Evolutionary conservation across 225 moss, liverwort and hornwort species (phyloP).

Genomic region (Pseudoscleropodium purum): DNA sequence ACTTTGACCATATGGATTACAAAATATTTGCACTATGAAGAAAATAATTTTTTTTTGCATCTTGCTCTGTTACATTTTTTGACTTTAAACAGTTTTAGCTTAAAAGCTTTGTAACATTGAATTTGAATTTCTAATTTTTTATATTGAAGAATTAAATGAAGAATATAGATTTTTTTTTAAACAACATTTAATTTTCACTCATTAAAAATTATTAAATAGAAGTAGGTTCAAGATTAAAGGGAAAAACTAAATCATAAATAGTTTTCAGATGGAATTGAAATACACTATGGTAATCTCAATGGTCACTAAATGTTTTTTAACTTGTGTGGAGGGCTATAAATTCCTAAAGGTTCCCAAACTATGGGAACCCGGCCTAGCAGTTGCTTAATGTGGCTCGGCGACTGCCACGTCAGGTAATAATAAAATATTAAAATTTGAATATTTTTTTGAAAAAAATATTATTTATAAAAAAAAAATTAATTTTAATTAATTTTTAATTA

Average conservation of each 20-base stretch:
- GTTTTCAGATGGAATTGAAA: not conserved
- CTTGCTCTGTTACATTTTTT: not conserved
- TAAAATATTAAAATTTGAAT: too few relatives aligned
- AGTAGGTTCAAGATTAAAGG: not conserved
- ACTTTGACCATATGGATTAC: fast-evolving
- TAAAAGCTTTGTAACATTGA: not conserved
- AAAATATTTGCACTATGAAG: not conserved
- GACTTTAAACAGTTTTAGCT: not conserved
- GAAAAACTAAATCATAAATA: not conserved
- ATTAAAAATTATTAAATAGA: too few relatives aligned
- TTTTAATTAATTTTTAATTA: too few relatives aligned
- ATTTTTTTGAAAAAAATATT: too few relatives aligned
- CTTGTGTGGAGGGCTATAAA: too few relatives aligned
- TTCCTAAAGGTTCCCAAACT: too few relatives aligned
- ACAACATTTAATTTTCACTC: not conserved
- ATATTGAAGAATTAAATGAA: not conserved
- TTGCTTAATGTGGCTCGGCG: too few relatives aligned
- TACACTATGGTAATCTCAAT: not conserved
- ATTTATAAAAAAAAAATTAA: too few relatives aligned
- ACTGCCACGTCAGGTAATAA: too few relatives aligned
- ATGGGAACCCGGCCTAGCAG: too few relatives aligned
- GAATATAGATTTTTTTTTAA: not conserved
- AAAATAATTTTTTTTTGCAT: not conserved
- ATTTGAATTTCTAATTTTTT: not conserved
- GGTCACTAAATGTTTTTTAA: too few relatives aligned